A percentile compares a stretch with the other conserved stretches of the same genome.
Evolutionary conservation across 345 rosid genomes (phyloP).

Genomic region (Anastatica hierochuntica): DNA sequence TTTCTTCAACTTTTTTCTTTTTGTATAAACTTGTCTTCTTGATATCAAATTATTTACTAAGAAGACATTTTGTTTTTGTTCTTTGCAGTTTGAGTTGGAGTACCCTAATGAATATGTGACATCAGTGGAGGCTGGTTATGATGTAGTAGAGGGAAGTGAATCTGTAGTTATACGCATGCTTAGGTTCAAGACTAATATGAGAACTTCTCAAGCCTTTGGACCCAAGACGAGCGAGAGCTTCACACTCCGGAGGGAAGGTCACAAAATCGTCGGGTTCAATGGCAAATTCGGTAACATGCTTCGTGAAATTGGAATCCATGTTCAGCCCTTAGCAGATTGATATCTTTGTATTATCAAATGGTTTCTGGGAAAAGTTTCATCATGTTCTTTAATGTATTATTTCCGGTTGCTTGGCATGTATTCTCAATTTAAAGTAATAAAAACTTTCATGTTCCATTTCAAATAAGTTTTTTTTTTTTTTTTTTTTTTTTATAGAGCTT

Average conservation of each 20-base stretch:
- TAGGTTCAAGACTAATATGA: neutral
- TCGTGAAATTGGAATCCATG: neutral
- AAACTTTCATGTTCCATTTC: no score
- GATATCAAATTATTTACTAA: neutral
- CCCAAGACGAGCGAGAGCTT: neutral
- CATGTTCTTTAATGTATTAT: no score
- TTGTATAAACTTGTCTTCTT: no score
- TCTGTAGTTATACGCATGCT: conserved; percentile 6
- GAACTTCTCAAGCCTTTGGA: neutral
- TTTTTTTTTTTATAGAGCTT: no score
- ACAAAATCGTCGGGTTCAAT: conserved; percentile 11
- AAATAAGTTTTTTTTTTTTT: no score
- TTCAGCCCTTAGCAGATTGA: neutral
- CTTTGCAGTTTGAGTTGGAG: neutral
- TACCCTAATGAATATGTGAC: neutral
- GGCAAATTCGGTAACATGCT: conserved; percentile 6
- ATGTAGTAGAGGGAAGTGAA: neutral
- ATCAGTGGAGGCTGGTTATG: conserved; percentile 2
- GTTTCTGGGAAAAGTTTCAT: no score
- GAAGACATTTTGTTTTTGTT: neutral
- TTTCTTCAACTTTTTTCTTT: no score
- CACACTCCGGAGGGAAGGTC: neutral
- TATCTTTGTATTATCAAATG: no score
- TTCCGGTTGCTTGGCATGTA: no score
- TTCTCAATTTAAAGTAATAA: no score